Conservation (phyloP, 2,329 filamentous ascomycete species). For the Aspergillus sergii region DNA sequence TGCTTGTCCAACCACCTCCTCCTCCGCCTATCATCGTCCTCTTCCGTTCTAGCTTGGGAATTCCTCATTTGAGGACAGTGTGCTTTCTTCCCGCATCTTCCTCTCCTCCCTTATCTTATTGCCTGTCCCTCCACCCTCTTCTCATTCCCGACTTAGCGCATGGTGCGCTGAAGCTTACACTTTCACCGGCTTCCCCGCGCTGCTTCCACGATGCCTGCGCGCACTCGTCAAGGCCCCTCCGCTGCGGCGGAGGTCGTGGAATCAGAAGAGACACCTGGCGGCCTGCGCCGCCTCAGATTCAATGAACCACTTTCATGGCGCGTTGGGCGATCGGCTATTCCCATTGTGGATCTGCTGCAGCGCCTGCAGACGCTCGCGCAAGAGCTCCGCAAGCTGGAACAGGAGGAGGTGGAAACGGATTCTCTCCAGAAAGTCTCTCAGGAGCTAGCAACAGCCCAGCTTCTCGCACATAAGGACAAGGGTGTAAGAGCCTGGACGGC, state of each 20-base stretch:
- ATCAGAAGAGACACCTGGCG: slow-evolving; percentile 34
- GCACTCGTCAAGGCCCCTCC: slow-evolving; percentile 42
- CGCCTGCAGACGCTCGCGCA: slow-evolving; percentile 78
- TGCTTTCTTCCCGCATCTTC: neutral
- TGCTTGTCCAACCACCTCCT: slow-evolving; percentile 5
- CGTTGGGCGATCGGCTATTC: slow-evolving; percentile 79
- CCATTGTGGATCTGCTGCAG: slow-evolving; percentile 77
- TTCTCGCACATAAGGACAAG: slow-evolving; percentile 88
- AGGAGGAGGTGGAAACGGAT: slow-evolving; percentile 80
- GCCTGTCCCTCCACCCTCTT: neutral
- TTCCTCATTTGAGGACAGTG: neutral
- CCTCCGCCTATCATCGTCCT: slow-evolving; percentile 2
- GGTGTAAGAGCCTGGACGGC: slow-evolving; percentile 88
- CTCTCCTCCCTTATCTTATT: neutral
- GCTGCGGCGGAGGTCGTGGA: slow-evolving; percentile 35
- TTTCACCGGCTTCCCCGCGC: slow-evolving; percentile 26
- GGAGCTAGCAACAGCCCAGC: slow-evolving; percentile 77
- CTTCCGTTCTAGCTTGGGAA: neutral
- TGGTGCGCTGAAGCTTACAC: slow-evolving; percentile 23
- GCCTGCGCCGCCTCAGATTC: slow-evolving; percentile 65
- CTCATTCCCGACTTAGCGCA: slow-evolving; percentile 14
- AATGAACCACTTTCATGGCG: slow-evolving; percentile 87
- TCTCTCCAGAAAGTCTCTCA: slow-evolving; percentile 83
- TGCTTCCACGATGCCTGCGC: slow-evolving; percentile 44
- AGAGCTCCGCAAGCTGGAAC: slow-evolving; percentile 83